A percentile compares a stretch with the other conserved stretches of the same genome.
Evolutionary conservation across 2,329 filamentous ascomycete genomes (phyloP).

Genomic region (Dactylellina parvicollis): DNA sequence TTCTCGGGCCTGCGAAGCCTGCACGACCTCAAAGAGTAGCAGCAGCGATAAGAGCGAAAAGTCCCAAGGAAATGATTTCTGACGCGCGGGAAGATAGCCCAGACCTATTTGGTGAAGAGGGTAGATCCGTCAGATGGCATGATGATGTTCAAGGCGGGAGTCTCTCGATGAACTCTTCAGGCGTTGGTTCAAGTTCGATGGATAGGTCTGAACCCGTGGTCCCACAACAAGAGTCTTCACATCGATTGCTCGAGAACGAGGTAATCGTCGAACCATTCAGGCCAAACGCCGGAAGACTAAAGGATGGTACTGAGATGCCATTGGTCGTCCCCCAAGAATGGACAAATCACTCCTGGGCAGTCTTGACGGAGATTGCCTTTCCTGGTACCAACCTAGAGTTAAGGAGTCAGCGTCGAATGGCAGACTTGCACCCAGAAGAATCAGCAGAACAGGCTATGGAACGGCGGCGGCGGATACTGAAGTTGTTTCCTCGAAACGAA

Average conservation of each 20-base stretch:
- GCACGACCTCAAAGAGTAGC: background rate
- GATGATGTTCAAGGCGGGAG: slow-evolving; percentile 43
- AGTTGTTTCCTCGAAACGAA: slow-evolving; percentile 30
- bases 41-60: background rate
- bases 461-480: slow-evolving; percentile 24
- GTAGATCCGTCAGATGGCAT: slow-evolving; percentile 45
- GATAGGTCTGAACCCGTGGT: slow-evolving; percentile 21
- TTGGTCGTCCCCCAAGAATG: slow-evolving; percentile 41
- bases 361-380: slow-evolving; percentile 32
- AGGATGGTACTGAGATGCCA: slow-evolving; percentile 33
- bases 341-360: slow-evolving; percentile 39
- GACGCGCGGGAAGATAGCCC: background rate
- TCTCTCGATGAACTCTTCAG: slow-evolving; percentile 25
- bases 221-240: slow-evolving; percentile 39
- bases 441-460: slow-evolving; percentile 35
- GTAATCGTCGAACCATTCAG: slow-evolving; percentile 48
- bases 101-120: slow-evolving; percentile 36
- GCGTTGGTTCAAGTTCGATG: slow-evolving; percentile 10
- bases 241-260: slow-evolving; percentile 46
- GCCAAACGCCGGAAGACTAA: slow-evolving; percentile 21
- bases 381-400: slow-evolving; percentile 20
- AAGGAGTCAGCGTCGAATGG: slow-evolving; percentile 34
- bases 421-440: slow-evolving; percentile 32
- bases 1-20: slow-evolving; percentile 20
- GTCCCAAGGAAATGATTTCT: background rate